Conservation (phyloP, 73 alveolate genomes). For the Blepharisma stoltei region DNA sequence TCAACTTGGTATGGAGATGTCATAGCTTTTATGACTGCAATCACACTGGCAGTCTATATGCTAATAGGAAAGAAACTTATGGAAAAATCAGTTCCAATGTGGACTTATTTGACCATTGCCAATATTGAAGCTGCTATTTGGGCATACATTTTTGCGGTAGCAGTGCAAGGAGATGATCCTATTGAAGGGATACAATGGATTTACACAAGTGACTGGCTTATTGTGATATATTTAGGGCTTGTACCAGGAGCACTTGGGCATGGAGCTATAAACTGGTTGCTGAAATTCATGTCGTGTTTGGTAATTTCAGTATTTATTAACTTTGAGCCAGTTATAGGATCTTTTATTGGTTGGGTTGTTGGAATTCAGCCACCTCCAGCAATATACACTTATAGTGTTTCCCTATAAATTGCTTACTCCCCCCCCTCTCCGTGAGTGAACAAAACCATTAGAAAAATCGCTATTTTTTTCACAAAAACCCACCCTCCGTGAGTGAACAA, state of each 20-base stretch:
- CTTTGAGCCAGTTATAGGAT: constrained; percentile 24
- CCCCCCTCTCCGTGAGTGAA: too few species aligned
- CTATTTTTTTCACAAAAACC: too few species aligned
- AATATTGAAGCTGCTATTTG: constrained; percentile 8
- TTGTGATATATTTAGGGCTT: constrained; percentile 2
- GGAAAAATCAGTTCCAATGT: background rate
- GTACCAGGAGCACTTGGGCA: background rate
- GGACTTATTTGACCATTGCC: background rate
- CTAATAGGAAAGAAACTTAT: background rate
- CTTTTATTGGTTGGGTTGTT: constrained; percentile 9
- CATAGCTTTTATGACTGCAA: background rate
- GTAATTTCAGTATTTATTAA: background rate
- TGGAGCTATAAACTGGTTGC: constrained; percentile 17
- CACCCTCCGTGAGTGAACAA: too few species aligned
- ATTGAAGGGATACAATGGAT: background rate
- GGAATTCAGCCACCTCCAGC: constrained; percentile 1
- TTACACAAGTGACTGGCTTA: background rate
- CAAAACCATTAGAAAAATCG: too few species aligned
- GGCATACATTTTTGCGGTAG: background rate
- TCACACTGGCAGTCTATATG: background rate
- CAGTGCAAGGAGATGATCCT: background rate
- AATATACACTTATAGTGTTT: background rate
- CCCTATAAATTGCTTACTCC: too few species aligned
- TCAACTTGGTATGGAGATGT: constrained; percentile 28
- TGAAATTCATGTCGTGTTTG: background rate